Evolutionary conservation across 2,329 filamentous ascomycete species (phyloP).

Genomic region (Talaromyces sp.): DNA sequence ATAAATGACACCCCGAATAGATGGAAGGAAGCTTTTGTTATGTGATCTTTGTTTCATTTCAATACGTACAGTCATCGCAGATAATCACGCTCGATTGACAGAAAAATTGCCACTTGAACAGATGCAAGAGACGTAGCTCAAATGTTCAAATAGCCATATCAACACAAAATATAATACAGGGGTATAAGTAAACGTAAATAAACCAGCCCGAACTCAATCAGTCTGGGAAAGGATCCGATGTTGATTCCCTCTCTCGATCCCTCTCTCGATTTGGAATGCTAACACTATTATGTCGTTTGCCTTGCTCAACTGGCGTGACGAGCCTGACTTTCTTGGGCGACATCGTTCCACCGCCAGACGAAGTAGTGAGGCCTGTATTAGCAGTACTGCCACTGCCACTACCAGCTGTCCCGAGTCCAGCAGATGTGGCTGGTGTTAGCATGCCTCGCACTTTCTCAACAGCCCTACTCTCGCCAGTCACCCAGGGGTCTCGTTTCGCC

Average conservation of each 20-base stretch:
- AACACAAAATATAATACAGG: constrained; percentile 10
- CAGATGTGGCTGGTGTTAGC: constrained; percentile 26
- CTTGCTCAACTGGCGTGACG: constrained; percentile 40
- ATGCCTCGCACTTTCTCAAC: constrained; percentile 43
- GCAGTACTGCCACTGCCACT: constrained; percentile 19
- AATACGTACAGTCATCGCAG: not conserved
- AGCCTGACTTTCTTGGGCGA: constrained; percentile 43
- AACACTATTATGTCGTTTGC: constrained; percentile 19
- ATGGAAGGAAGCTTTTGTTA: not conserved
- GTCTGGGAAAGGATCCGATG: constrained; percentile 11
- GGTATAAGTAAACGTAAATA: constrained; percentile 10
- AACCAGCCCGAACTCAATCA: not conserved
- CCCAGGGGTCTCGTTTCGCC: constrained; percentile 42
- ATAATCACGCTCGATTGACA: not conserved
- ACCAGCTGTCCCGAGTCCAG: constrained; percentile 17
- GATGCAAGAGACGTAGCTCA: not conserved
- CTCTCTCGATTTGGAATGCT: constrained; percentile 16
- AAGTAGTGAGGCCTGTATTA: constrained; percentile 16
- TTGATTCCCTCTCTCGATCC: constrained; percentile 14
- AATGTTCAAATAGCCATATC: not conserved
- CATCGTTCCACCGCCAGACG: constrained; percentile 27
- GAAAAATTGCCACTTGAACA: not conserved
- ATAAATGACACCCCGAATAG: not conserved
- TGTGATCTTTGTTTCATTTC: too few species aligned
- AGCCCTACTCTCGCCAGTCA: constrained; percentile 40